Base-by-base conservation (phyloP, 208 protist genomes). In the Acanthamoeba quina region DNA sequence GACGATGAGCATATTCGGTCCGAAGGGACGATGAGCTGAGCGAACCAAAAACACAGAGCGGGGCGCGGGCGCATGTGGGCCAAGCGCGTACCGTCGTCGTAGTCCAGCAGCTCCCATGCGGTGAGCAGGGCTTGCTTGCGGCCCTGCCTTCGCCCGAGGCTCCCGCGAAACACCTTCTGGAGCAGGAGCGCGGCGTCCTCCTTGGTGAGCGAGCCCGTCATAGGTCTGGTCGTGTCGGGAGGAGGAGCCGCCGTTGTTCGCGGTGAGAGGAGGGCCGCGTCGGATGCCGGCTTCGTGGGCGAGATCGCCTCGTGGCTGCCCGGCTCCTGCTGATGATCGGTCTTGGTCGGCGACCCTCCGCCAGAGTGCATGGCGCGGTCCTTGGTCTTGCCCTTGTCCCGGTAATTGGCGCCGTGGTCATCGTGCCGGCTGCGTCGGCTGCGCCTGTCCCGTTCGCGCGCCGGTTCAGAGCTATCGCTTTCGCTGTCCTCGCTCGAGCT, bases 191-290 rank as follows among this genome's bases (percentile, higher is more conserved):
- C 78, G 5, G 78, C 78, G 29, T 86, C 78, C 21, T 86, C 78
- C 78, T 86, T 86, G 29, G 49, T 86, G 78, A 86, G 78, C 49
- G 78, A 86, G 7, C 78, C 78, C 58, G 58, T n/a, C 58, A n/a
- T 5, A 13, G 21, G 58, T 21, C 24, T 62, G 21, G 58, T 26
- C 19, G 58, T 0, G 24, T 1, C 17, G 24, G 21, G 21, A 5
- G 58, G 58, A 62, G 41, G 41, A 44, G 41, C 41, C 41, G 41
- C 41, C 31, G 31, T 34, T 34, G 31, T 34, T 34, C 31, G 31
- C 41, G 41, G 41, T 44, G 52, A 56, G 52, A 19, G 24, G 62
- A n/a, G 62, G 24, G 62, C 11, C 19, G 11, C 62, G 1, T 70
- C 29, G 62, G 10, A 2, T 9, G 62, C 62, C 62, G 11, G 21